Evolutionary conservation across 73 alveolate species (phyloP).

Genomic region (Tetrahymena thermophila): DNA sequence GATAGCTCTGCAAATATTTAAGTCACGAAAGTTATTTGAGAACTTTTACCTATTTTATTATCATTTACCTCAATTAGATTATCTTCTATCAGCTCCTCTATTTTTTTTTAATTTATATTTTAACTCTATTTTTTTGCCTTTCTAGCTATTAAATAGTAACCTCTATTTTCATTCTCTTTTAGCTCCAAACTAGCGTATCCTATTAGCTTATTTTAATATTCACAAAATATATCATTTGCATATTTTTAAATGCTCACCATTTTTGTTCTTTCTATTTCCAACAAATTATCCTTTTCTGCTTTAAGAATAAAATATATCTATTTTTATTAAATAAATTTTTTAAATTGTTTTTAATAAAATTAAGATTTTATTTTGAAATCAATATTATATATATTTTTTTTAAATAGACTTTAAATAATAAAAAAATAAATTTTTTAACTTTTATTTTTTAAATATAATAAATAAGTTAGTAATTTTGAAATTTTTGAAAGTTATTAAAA

Average conservation of each 20-base stretch:
- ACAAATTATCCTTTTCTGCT: neutral
- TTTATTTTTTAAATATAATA: too few species aligned
- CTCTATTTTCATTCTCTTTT: neutral
- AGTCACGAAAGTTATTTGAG: neutral
- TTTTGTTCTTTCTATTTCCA: neutral
- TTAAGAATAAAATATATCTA: neutral
- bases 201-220: neutral
- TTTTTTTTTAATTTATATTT: neutral
- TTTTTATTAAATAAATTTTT: neutral
- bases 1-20: neutral
- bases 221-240: neutral
- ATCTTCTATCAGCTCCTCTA: neutral
- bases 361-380: too few species aligned
- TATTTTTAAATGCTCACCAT: neutral
- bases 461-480: too few species aligned
- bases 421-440: too few species aligned
- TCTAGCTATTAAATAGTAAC: neutral
- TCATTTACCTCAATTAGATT: neutral
- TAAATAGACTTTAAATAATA: too few species aligned
- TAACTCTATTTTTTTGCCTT: neutral
- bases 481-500: too few species aligned
- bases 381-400: too few species aligned
- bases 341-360: too few species aligned
- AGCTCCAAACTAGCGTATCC: neutral
- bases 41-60: neutral